phyloP scores from a whole-genome alignment of 208 protist species.

The Leishmania amazonensis region DNA sequence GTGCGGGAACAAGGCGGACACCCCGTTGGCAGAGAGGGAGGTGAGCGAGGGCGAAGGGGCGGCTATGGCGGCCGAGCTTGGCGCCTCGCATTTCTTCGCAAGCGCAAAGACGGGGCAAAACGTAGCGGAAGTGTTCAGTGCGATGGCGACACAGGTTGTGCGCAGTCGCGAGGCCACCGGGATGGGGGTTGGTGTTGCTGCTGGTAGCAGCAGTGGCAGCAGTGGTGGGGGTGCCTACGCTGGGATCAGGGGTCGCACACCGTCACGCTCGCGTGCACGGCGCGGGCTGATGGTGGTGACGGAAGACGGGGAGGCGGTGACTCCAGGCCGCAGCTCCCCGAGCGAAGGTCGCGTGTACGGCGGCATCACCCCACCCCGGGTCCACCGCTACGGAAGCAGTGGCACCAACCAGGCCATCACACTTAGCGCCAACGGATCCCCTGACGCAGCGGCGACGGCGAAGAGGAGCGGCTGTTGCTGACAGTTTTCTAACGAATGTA shows the following conservation, averaged over 20 bases:
- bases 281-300: slow-evolving; percentile 46
- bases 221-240: background rate
- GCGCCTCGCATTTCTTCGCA: slow-evolving; percentile 66
- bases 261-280: slow-evolving; percentile 26
- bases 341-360: slow-evolving; percentile 21
- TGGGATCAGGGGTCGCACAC: background rate
- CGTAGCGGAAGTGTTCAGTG: slow-evolving; percentile 70
- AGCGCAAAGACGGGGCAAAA: slow-evolving; percentile 76
- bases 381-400: slow-evolving; percentile 30
- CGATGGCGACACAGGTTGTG: slow-evolving; percentile 56
- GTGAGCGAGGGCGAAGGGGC: slow-evolving; percentile 71
- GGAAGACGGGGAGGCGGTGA: slow-evolving; percentile 30
- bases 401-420: slow-evolving; percentile 16
- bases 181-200: background rate
- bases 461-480: slow-evolving; percentile 19
- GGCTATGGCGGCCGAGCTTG: slow-evolving; percentile 57
- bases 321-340: slow-evolving; percentile 2
- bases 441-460: slow-evolving; percentile 4
- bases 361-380: slow-evolving; percentile 23
- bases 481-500: background rate
- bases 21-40: slow-evolving; percentile 61
- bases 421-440: slow-evolving; percentile 5
- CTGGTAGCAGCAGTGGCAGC: background rate
- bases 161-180: slow-evolving; percentile 13
- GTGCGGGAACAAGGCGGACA: slow-evolving; percentile 95